Evolutionary conservation across 331 rosid genomes (phyloP).

Genomic region (Rhamnella rubrinervis): DNA sequence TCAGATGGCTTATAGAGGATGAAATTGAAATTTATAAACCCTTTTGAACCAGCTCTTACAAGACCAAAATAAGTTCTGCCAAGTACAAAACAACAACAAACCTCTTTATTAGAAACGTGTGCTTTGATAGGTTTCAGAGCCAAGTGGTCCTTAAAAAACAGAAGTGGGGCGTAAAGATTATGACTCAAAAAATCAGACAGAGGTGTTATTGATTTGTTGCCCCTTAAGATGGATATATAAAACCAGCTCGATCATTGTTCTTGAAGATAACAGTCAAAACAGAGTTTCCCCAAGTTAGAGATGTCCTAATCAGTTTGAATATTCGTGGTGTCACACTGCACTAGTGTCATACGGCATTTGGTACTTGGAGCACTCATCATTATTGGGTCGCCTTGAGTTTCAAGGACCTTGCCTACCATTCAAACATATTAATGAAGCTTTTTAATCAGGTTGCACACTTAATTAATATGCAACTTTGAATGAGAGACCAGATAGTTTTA

Average conservation of each 20-base stretch:
- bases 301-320: conserved; percentile 20
- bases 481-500: neutral
- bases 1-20: conserved; percentile 9
- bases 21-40: neutral
- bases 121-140: too few relatives aligned
- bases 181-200: too few relatives aligned
- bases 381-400: neutral
- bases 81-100: too few relatives aligned
- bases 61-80: too few relatives aligned
- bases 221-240: too few relatives aligned
- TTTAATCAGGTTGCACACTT: conserved; percentile 22
- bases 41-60: too few relatives aligned
- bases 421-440: conserved; percentile 6
- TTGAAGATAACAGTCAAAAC: neutral
- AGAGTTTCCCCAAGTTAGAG: conserved; percentile 16
- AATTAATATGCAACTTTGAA: conserved; percentile 41
- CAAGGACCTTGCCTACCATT: neutral
- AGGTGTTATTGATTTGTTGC: too few relatives aligned
- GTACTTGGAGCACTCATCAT: conserved; percentile 20
- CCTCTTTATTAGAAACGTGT: too few relatives aligned
- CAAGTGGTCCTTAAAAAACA: too few relatives aligned
- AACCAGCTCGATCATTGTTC: neutral
- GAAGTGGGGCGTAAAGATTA: too few relatives aligned
- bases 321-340: conserved; percentile 29
- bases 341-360: conserved; percentile 24